Base-by-base conservation (phyloP, 192 early-diverging fungal species). In the Ramicandelaber brevisporus region DNA sequence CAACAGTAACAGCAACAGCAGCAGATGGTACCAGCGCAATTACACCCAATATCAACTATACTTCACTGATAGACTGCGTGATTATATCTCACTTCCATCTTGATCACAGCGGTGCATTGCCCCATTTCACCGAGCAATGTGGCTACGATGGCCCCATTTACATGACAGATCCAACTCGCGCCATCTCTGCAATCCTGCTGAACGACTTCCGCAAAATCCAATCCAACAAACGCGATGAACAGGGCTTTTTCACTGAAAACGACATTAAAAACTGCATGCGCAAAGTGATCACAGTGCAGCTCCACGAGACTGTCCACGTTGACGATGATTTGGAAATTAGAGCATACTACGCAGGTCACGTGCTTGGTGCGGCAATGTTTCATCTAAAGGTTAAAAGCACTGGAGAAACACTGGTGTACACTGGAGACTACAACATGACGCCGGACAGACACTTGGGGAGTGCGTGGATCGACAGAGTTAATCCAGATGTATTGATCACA, bases 21-120 rank as follows among this genome's bases (percentile, higher is more conserved):
- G n/a, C n/a, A n/a, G n/a, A n/a, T n/a, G n/a, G n/a, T n/a, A n/a
- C n/a, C n/a, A n/a, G n/a, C n/a, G n/a, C n/a, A n/a, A n/a, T n/a
- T n/a, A n/a, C n/a, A n/a, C n/a, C n/a, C n/a, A n/a, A n/a, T n/a
- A n/a, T n/a, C n/a, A 69, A 61, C 32, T 87, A 85, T 48, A 83
- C 73, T 20, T 63, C 61, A 12, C 59, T 69, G 27, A 50, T 98
- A 23, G 92, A 98, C 59, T 72, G 70, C 35, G 68, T 98, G 10
- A 78, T 98, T 31, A 84, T 98, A 14, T 76, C 72, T 20, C 92
- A 98, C 44, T 98, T 98, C 41, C 92, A 98, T 40, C 63, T 98
- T 27, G 92, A 98, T 61, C 92, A 98, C 54, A 95, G 92, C 45
- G 92, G 92, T 4, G 85, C 88, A 1, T 48, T 98, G 8, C 86